These are phyloP conservation scores for Nadsonia starkeyi-henricii DNA, from an alignment of 1,139 yeast species.

Conservation along the genomic window DNA sequence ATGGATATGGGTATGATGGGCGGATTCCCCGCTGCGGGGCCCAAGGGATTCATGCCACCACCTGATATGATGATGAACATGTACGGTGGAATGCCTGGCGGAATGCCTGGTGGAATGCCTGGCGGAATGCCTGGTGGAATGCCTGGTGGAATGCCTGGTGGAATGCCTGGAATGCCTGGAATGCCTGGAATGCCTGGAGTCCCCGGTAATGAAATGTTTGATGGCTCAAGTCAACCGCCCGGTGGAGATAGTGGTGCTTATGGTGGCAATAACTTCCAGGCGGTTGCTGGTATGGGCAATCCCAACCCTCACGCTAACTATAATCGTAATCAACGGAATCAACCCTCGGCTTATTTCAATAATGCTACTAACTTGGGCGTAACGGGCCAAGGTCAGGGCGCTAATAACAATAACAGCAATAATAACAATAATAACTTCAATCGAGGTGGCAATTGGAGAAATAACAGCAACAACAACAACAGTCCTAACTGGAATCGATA, in stretches of 20 bases:
- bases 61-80: neutral
- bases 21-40: constrained; percentile 11
- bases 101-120: neutral
- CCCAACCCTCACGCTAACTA: neutral
- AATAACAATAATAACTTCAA: neutral
- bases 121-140: constrained; percentile 14
- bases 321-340: neutral
- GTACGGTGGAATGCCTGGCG: neutral
- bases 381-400: too few species aligned
- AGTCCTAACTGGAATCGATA: neutral
- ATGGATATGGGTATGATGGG: constrained; percentile 12
- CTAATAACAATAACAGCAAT: neutral
- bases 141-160: constrained; percentile 8
- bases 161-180: neutral
- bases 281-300: neutral
- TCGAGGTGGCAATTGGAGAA: neutral
- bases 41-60: constrained; percentile 1
- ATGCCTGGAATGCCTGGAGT: neutral
- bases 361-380: neutral
- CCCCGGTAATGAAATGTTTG: neutral
- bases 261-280: neutral
- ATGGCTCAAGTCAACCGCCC: neutral
- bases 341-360: neutral
- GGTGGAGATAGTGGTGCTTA: neutral
- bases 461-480: neutral